phyloP scores from a whole-genome alignment of 495 filamentous ascomycete genomes.

The Podospora pseudopauciseta region DNA sequence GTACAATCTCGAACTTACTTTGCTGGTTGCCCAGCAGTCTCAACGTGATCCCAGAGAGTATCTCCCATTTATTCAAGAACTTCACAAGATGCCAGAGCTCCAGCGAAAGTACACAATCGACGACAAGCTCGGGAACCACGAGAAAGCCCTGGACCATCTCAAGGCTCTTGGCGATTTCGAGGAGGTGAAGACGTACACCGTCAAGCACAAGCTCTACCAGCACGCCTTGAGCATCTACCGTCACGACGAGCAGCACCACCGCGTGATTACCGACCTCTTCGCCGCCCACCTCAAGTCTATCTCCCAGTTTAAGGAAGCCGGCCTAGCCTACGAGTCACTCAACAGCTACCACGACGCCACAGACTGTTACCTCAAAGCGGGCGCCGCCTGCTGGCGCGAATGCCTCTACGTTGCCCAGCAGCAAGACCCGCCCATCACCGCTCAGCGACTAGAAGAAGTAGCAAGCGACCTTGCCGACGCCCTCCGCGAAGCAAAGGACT shows the following conservation, averaged over 20 bases:
- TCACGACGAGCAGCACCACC: conserved; percentile 59
- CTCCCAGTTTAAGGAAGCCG: conserved; percentile 79
- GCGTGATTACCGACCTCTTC: conserved; percentile 66
- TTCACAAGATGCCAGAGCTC: conserved; percentile 66
- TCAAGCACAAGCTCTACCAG: conserved; percentile 75
- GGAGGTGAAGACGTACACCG: conserved; percentile 69
- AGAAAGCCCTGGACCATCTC: conserved; percentile 76
- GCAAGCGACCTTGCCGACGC: conserved; percentile 65
- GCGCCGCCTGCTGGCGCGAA: conserved; percentile 74
- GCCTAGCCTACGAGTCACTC: conserved; percentile 85
- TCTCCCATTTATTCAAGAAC: conserved; percentile 82
- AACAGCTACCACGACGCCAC: conserved; percentile 64
- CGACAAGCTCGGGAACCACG: conserved; percentile 69
- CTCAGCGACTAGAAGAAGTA: conserved; percentile 57
- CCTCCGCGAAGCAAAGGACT: conserved; percentile 77
- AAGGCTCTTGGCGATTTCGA: conserved; percentile 61
- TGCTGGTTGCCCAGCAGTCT: conserved; percentile 90
- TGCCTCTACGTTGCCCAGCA: conserved; percentile 72
- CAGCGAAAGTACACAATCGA: conserved; percentile 81
- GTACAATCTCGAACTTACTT: conserved; percentile 84
- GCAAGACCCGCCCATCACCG: conserved; percentile 52
- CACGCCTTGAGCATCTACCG: conserved; percentile 77
- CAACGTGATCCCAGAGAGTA: conserved; percentile 96
- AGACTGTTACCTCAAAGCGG: conserved; percentile 74
- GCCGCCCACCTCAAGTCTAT: conserved; percentile 70